Evolutionary conservation across 2,329 filamentous ascomycete genomes (phyloP), one percentile per base, ranked within the genome.

Genomic region (Monascus ruber): DNA sequence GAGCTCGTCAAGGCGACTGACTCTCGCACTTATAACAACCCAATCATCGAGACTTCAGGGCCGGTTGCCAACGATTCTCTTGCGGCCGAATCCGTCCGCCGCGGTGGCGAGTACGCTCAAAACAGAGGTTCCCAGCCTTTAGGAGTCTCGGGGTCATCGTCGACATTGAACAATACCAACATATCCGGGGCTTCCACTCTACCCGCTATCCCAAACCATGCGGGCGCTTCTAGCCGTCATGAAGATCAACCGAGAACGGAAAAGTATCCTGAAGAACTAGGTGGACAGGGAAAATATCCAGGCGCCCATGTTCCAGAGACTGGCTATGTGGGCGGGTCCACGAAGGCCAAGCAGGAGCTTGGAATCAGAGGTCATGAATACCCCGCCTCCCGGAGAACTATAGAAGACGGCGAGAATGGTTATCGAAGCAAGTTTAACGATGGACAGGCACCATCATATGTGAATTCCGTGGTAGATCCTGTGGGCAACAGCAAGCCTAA

Each of bases 11-110:
- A 17, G 17, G 74, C 68, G 34, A 69, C 57, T 35, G 73, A 76
- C 53, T 66, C 70, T 38, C 53, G 58, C 42, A 56, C 65, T 35
- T 54, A 51, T 31, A 60, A 73, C 35, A 68, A 74, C 34, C 72
- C 76, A 26, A 72, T 70, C 42, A 57, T 66, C 10, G 85, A 91
- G 59, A 65, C 71, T 9, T 66, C 80, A 4, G 85, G 85, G 38
- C 52, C 69, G 25, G 71, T 89, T 1, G 64, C 73, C 34, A 66
- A 72, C 9, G 83, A 82, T 61, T 89, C 83, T 5, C 77, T 93
- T 4, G 85, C 85, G 7, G 81, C 77, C 42, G 80, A 89, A 53
- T 91, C 84, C 0, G 63, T 77, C 42, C 64, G 69, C 35, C 49
- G 66, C 24, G 71, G 71, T 41, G 83, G 82, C 47, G 65, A 59